Base-by-base conservation (phyloP, 2,329 filamentous ascomycete species). In the Aspergillus bombycis region DNA sequence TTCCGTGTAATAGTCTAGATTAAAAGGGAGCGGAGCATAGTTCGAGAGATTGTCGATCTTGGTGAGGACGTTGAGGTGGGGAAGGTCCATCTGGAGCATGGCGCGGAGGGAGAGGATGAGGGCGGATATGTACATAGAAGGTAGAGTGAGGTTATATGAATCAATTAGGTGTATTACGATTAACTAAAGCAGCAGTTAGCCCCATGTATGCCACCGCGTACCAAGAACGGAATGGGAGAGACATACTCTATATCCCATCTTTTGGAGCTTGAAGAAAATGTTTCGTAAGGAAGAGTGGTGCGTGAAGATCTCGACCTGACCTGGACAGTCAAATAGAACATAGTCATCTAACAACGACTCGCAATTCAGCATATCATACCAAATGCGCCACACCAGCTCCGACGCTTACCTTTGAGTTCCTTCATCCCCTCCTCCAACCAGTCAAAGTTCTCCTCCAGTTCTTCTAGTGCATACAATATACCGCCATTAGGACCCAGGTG, bases 61-160 rank as follows among this genome's bases (percentile, higher is more conserved):
- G 62, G 94, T 97, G 30, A 99, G 86, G 66, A 99, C 92, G 74
- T 99, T 99, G 69, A 99, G 84, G 75, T 97, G 93, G 0, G 95
- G 93, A 65, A 98, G 91, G 74, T 98, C 95, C 86, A 99, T 94
- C 80, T 98, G 95, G 59, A 99, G 88, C 94, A 99, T 99, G 71
- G 93, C 94, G 68, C 95, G 91, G 67, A 99, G 88, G 61, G 93
- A 94, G 28, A 99, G 89, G 62, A 99, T 89, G 62, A 99, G 85
- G 71, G 96, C 95, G 69, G 94, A 96, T 64, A 99, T 91, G 79
- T 97, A 99, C 65, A 98, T 87, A 3, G 94, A 97, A 0, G 95
- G 95, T 64, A 96, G 89, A 0, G 94, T 97, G 32, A 98, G 85
- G 76, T 93, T 94, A 76, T 97, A 95, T 6, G 92, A 96, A 77